Evolutionary conservation across 331 rosid genomes (phyloP), one percentile per base, ranked within the genome.

Genomic region (Malus hybrid): DNA sequence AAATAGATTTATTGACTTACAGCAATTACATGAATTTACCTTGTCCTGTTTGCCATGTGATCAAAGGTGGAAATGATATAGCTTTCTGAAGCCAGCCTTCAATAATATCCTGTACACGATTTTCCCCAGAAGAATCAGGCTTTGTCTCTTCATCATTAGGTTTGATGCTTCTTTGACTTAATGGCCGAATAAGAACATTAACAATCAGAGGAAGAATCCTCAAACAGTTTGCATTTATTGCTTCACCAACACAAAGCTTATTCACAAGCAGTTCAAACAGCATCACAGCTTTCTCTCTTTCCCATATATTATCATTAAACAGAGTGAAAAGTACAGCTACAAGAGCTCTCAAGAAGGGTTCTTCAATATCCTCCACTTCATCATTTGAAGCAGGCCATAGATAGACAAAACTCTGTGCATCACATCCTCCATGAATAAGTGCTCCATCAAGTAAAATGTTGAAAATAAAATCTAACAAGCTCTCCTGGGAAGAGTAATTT

Each of bases 331-430:
- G 81, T 71, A 90, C 77, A 72, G 93, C 86, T 75, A 88, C 81
- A 66, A 92, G 90, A n/a, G 95, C 99, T 83, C 93, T 92, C 81
- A 92, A 82, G 87, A 92, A 94, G 20, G 99, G 97, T 83, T 92
- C 96, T 84, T 84, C 83, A 86, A 89, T 92, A 83, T 79, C 82
- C 78, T 87, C 92, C 59, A 86, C 78, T 74, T 84, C 82, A 72
- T 80, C 78, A 77, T 44, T 83, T 65, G 86, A 83, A 80, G 84
- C 72, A 80, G 88, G 89, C 95, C 87, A 85, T 82, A 85, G 39
- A 80, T 79, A 77, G 73, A 92, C 80, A 48, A 86, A 84, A 86
- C 77, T 73, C 75, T 71, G 80, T 60, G 88, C 82, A 70, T 79
- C 76, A 77, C 78, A 81, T 70, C 88, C 84, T 72, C 90, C 90